Evolutionary conservation across 169 alveolate genomes (phyloP), one percentile per base, ranked within the genome.

Genomic region (Eimeria acervulina): DNA sequence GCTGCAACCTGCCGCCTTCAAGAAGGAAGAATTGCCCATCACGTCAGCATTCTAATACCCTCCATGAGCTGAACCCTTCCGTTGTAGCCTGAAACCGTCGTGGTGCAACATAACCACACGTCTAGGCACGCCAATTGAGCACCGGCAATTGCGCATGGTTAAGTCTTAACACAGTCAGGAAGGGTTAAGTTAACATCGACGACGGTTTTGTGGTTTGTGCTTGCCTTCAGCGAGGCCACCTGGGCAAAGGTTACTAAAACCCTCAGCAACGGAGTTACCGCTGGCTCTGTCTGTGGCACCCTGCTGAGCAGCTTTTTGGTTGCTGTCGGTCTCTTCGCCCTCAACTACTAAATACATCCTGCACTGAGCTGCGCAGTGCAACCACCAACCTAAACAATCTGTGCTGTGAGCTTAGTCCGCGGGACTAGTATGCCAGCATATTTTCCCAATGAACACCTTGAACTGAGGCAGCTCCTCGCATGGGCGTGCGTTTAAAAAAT

Each of bases 1-100:
- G 93, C 83, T 87, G 63, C 2, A 40, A 0, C 93, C 93, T 26
- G 61, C 83, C 23, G 63, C 26, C 28, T 40, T 87, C 59, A 40
- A 21, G 12, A 31, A 59, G 2, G 83, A n/a, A 13, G 15, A 0
- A 26, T 26, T 51, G 15, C 93, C 93, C 78, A 87, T 87, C 78
- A 33, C 44, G 93, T 87, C 23, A 87, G 93, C 12, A 36, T 26
- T 55, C 66, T 23, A 61, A 28, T 40, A 3, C 19, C 13, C 23
- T 44, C 17, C 7, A 36, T 40, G 38, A 15, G 38, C 88, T 38
- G 38, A 17, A 42, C 19, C n/a, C 26, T 19, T 40, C 19, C n/a
- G 13, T 21, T 78, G 23, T 0, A 44, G 38, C 38, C 38, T 40
- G 38, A 7, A 21, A 55, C 17, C 15, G 66, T 19, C 5, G 5